A percentile compares a stretch with the other conserved stretches of the same genome.
phyloP scores from a whole-genome alignment of 2,329 filamentous ascomycete genomes.

The Penicillium sp. region DNA sequence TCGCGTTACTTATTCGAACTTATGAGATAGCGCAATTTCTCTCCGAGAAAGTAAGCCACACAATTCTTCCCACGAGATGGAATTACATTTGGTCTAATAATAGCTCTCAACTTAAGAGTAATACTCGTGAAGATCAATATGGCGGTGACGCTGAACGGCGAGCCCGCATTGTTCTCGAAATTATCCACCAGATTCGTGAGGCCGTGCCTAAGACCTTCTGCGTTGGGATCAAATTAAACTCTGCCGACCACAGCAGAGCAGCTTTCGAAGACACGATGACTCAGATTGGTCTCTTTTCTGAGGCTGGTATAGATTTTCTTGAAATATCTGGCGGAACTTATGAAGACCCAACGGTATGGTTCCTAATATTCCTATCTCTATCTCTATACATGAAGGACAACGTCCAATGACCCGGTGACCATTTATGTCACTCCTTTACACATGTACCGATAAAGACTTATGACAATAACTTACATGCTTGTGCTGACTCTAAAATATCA shows the following conservation, averaged over 20 bases:
- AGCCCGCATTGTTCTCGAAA: conserved; percentile 41
- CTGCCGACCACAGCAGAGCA: conserved; percentile 36
- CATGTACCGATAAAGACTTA: not conserved
- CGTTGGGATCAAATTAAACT: conserved; percentile 49
- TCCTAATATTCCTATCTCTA: not conserved
- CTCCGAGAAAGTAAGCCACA: conserved; percentile 32
- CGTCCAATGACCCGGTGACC: not conserved
- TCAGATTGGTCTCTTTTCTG: conserved; percentile 54
- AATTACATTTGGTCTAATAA: not conserved
- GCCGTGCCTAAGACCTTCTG: conserved; percentile 40
- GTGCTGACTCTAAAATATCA: not conserved
- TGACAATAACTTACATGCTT: not conserved
- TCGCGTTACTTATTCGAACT: not conserved
- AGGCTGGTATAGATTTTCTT: conserved; percentile 59
- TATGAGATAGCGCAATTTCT: conserved; percentile 18
- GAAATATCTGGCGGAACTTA: conserved; percentile 66
- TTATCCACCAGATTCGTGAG: conserved; percentile 41
- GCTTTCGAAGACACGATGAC: conserved; percentile 51
- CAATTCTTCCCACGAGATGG: not conserved
- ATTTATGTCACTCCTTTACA: not conserved
- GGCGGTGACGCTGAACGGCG: conserved; percentile 44
- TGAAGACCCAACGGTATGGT: conserved; percentile 48
- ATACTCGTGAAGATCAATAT: conserved; percentile 42
- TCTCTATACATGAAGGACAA: too few relatives aligned
- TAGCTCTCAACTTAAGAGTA: conserved; percentile 1